These are phyloP conservation scores for Fusarium sacchari DNA, from an alignment of 2,329 filamentous ascomycete species.

Conservation along the genomic window DNA sequence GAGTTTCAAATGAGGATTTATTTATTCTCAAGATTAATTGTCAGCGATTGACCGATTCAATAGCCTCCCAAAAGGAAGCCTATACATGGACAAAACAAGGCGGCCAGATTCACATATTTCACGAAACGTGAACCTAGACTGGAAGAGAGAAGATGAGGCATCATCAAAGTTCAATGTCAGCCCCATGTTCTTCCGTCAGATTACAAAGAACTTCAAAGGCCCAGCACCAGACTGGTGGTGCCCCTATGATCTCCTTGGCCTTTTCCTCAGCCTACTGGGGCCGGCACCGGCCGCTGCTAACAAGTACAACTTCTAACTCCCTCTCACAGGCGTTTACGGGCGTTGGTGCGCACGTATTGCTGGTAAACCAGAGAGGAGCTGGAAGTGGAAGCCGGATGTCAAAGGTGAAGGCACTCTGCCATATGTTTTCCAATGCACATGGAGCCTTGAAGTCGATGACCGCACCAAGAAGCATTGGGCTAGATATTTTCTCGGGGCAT, in stretches of 20 bases:
- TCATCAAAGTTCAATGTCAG: neutral
- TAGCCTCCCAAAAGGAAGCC: neutral
- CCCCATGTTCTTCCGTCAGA: neutral
- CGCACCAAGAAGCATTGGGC: neutral
- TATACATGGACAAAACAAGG: neutral
- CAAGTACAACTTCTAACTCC: neutral
- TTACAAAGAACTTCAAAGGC: neutral
- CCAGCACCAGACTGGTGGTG: neutral
- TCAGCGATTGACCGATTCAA: accelerated
- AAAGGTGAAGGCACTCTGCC: neutral
- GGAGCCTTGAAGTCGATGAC: neutral
- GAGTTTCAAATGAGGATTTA: neutral
- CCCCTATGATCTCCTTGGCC: neutral
- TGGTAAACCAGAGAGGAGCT: neutral
- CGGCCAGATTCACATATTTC: neutral
- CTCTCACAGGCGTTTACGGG: neutral
- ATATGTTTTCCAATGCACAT: neutral
- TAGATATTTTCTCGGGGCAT: neutral
- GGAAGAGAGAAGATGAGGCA: neutral
- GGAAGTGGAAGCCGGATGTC: neutral
- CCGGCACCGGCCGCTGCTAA: neutral
- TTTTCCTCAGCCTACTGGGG: neutral
- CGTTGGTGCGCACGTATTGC: neutral
- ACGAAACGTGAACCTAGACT: neutral
- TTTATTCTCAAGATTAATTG: accelerated